Conservation (phyloP, 352 stramenopile genomes). For the Globisporangium orthogonon region DNA sequence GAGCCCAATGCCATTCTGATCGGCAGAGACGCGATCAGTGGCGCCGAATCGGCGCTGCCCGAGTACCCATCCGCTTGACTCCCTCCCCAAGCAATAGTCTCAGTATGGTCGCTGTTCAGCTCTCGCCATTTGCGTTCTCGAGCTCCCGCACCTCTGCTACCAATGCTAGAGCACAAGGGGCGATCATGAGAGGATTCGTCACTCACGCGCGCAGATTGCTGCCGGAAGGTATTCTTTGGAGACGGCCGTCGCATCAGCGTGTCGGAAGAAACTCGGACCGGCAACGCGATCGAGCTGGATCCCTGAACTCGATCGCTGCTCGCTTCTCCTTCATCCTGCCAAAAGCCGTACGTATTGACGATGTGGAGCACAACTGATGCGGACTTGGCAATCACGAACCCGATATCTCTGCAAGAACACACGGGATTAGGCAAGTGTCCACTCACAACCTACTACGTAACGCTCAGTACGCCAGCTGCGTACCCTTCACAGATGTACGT, state of each 20-base stretch:
- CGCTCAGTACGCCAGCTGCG: neutral
- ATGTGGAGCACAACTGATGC: slow-evolving; percentile 49
- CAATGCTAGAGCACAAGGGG: neutral
- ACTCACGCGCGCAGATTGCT: slow-evolving; percentile 7
- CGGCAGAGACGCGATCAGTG: neutral
- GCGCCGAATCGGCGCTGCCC: neutral
- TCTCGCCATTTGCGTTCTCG: slow-evolving; percentile 12
- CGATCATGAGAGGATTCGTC: neutral
- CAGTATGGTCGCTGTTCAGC: neutral
- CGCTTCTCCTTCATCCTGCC: slow-evolving; percentile 18
- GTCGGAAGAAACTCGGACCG: slow-evolving; percentile 36
- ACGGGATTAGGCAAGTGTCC: neutral
- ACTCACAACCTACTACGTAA: neutral
- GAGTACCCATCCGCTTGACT: neutral
- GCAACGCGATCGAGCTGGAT: slow-evolving; percentile 6
- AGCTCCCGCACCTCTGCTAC: neutral
- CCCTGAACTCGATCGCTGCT: neutral
- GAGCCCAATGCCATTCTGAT: slow-evolving; percentile 1
- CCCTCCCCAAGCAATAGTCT: neutral
- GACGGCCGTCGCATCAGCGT: slow-evolving; percentile 28
- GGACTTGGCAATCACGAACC: slow-evolving; percentile 50
- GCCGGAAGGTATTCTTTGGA: slow-evolving; percentile 22
- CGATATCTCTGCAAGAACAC: slow-evolving; percentile 37
- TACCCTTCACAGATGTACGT: slow-evolving; percentile 49
- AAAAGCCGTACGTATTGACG: slow-evolving; percentile 47